These are phyloP conservation scores for Zizania palustris DNA, from an alignment of 202 grass and related monocot genomes.

Conservation along the genomic window DNA sequence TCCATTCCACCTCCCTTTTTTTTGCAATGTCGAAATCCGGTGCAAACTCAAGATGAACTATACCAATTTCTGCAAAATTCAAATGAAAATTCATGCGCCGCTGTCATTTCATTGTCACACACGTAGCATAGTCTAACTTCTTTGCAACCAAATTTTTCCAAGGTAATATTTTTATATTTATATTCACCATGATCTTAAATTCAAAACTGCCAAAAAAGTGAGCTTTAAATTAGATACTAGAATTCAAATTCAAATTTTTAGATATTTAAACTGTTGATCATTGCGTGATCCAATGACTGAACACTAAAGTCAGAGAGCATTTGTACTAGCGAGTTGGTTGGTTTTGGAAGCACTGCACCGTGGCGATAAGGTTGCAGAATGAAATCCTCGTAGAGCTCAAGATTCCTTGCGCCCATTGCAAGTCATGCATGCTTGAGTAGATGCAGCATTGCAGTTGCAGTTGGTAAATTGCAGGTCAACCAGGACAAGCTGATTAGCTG, in stretches of 20 bases:
- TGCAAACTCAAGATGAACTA: not conserved
- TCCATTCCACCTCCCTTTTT: not conserved
- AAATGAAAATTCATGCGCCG: not conserved
- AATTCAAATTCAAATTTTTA: no score
- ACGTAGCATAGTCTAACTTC: not conserved
- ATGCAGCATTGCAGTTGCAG: not conserved
- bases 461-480: not conserved
- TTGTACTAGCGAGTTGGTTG: not conserved
- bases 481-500: not conserved
- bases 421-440: not conserved
- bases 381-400: not conserved
- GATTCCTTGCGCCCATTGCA: not conserved
- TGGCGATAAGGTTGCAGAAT: not conserved
- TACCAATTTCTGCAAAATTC: not conserved
- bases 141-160: no score
- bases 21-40: not conserved
- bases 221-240: no score
- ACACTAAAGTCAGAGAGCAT: not conserved
- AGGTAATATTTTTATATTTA: no score
- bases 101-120: no score
- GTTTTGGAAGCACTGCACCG: slow-evolving; percentile 5
- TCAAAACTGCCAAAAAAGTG: no score
- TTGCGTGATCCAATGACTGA: not conserved
- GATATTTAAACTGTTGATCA: not conserved
- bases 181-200: no score